Base-by-base conservation (phyloP, 495 filamentous ascomycete genomes). In the Melanomma pulvis-pyrius region DNA sequence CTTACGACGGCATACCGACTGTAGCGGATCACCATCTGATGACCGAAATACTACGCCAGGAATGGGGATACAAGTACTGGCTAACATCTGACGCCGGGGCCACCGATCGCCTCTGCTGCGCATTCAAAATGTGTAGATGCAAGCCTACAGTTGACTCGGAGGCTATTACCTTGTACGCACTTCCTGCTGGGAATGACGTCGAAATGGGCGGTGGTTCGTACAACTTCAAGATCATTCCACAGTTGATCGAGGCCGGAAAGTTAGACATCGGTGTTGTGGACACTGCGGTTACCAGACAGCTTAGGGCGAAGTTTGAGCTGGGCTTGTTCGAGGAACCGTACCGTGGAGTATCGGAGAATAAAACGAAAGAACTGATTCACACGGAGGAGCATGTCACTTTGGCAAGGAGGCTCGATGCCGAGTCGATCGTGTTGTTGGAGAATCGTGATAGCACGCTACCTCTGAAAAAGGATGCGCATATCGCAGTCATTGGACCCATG, bases 371-470 rank as follows among this genome's bases (percentile, higher is more conserved):
- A 25, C 74, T 84, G 30, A 86, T 91, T 48, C 82, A 89, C 65
- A 88, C 81, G 15, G 80, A 83, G 9, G 84, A 90, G 71, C 88
- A 88, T 41, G 83, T 88, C 69, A 73, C 80, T 22, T 76, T 94
- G n/a, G 79, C 92, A 26, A 82, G 90, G 25, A 80, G 82, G 34
- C 82, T 89, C 46, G 90, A 87, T 12, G 82, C 83, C 1, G 88
- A 92, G 61, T 89, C 88, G 1, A 82, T 93, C 13, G 90, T 91
- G 1, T 81, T 96, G 17, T 79, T 96, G 61, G 93, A 93, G 75
- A 94, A 94, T 65, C 84, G 91, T 39, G 82, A 83, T 1, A 74
- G 76, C 17, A 74, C 87, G 21, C 77, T 93, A 6, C 90, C 90
- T 1, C 75, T 93, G 29, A 81, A 79, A 62, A 86, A 86, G 71